Conservation (phyloP, 352 stramenopile genomes). For the Globisporangium paddicum region DNA sequence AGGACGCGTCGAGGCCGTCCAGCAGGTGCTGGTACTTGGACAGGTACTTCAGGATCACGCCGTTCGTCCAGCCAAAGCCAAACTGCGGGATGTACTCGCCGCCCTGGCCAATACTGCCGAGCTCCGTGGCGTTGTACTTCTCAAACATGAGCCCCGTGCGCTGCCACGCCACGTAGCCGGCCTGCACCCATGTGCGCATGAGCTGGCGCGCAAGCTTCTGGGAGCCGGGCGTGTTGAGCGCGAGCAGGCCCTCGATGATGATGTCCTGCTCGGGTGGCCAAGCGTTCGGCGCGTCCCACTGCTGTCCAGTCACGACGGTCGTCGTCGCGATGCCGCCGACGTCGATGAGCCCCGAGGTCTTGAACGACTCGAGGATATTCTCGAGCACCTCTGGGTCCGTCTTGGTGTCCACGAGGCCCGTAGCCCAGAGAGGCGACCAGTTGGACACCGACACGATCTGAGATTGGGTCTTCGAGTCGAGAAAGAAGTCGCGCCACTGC, state of each 20-base stretch:
- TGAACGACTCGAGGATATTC: constrained; percentile 46
- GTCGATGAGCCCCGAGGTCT: constrained; percentile 55
- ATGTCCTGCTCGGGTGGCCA: constrained; percentile 85
- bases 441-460: constrained; percentile 50
- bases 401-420: constrained; percentile 35
- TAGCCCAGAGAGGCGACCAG: constrained; percentile 68
- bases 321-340: constrained; percentile 65
- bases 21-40: constrained; percentile 25
- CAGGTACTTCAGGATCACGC: constrained; percentile 49
- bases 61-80: constrained; percentile 58
- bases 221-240: constrained; percentile 39
- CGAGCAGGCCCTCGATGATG: constrained; percentile 68
- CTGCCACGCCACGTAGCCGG: constrained; percentile 60
- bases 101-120: constrained; percentile 28
- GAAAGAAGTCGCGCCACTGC: constrained; percentile 66
- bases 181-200: constrained; percentile 52
- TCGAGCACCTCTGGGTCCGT: constrained; percentile 36
- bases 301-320: constrained; percentile 62
- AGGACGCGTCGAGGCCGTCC: constrained; percentile 1
- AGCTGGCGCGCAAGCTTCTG: constrained; percentile 46
- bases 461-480: constrained; percentile 43
- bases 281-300: constrained; percentile 84
- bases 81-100: constrained; percentile 52
- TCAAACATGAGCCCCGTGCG: constrained; percentile 83
- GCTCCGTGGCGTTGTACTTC: constrained; percentile 43